Evolutionary conservation across 768 basidiomycete genomes (phyloP).

Genomic region (Serendipita vermifera): DNA sequence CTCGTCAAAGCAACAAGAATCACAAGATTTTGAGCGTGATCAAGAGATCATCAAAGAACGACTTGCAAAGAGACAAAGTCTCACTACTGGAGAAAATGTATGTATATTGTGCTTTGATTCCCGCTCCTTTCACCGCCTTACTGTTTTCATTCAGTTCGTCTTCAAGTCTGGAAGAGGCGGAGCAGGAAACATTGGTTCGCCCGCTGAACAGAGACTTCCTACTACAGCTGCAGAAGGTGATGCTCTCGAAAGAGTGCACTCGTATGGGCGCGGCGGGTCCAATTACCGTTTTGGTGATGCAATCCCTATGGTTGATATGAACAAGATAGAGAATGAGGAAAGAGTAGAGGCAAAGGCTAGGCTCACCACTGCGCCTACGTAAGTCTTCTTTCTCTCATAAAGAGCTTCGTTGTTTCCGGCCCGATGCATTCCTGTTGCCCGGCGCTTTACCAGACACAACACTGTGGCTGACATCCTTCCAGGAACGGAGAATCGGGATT

Average conservation of each 20-base stretch:
- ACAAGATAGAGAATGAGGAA: neutral
- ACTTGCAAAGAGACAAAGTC: neutral
- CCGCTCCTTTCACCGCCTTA: neutral
- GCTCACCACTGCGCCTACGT: neutral
- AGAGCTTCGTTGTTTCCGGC: too few species aligned
- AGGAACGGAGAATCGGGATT: neutral
- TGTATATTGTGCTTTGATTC: neutral
- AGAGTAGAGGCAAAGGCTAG: neutral
- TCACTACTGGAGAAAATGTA: neutral
- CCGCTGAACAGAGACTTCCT: neutral
- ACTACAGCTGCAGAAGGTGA: too few species aligned
- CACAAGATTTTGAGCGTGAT: neutral
- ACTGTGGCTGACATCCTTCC: too few species aligned
- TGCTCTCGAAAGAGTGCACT: neutral
- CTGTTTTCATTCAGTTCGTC: neutral
- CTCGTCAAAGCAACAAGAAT: neutral
- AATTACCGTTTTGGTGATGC: neutral
- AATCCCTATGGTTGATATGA: slow-evolving; percentile 3
- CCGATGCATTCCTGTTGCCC: too few species aligned
- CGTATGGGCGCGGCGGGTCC: neutral
- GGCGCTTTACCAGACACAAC: too few species aligned
- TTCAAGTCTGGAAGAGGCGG: neutral
- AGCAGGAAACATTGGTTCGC: neutral
- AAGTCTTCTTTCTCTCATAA: neutral
- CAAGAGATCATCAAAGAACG: slow-evolving; percentile 5